phyloP scores from a whole-genome alignment of 805 yeast species.

The Saturnispora gosingensis region DNA sequence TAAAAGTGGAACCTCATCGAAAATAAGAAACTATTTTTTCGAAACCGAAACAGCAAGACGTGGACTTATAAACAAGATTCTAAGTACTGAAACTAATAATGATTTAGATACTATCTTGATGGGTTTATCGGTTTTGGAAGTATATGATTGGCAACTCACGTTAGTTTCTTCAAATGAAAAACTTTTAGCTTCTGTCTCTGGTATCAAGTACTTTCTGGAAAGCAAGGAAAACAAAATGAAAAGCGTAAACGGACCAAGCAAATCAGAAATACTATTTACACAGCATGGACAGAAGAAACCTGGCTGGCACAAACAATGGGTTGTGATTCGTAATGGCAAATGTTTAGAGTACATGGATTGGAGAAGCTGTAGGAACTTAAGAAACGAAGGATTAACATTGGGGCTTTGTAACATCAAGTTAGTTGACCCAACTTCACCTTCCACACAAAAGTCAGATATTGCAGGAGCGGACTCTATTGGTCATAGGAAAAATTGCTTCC shows the following conservation, averaged over 20 bases:
- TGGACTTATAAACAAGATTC: conserved; percentile 14
- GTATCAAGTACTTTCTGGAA: not conserved
- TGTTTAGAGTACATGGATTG: conserved; percentile 70
- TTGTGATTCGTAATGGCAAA: conserved; percentile 59
- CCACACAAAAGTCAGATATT: conserved; percentile 34
- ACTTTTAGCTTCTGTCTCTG: not conserved
- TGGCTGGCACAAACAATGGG: conserved; percentile 90
- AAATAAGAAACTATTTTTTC: conserved; percentile 5
- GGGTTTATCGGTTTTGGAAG: conserved; percentile 28
- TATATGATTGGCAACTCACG: conserved; percentile 21
- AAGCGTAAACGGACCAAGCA: conserved; percentile 8
- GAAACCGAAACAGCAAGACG: conserved; percentile 15
- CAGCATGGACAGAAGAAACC: conserved; percentile 51
- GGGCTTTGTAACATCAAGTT: conserved; percentile 58
- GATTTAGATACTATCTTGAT: conserved; percentile 11
- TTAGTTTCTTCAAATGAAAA: conserved; percentile 4
- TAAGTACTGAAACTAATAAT: conserved; percentile 14
- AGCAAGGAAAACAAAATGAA: conserved; percentile 1
- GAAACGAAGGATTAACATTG: conserved; percentile 60
- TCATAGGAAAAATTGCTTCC: conserved; percentile 54
- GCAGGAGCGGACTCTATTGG: conserved; percentile 23
- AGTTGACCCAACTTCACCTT: conserved; percentile 11
- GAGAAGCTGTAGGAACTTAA: conserved; percentile 56
- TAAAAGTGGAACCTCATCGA: not conserved
- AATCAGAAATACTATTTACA: conserved; percentile 44